phyloP scores from a whole-genome alignment of 305 asterid genomes.

The Fraxinus floribunda region DNA sequence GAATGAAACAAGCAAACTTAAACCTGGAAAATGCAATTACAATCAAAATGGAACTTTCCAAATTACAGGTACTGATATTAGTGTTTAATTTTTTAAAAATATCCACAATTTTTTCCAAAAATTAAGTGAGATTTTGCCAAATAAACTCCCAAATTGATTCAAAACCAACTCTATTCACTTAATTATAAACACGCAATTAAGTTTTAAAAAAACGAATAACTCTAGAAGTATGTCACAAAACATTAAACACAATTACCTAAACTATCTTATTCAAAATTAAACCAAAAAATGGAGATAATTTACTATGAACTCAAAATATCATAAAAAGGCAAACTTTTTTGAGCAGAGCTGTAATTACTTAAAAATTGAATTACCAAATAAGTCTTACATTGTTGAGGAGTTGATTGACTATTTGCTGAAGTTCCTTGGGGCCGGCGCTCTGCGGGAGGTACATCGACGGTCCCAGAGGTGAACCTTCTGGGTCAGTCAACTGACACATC shows the following conservation, averaged over 20 bases:
- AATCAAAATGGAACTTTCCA: neutral
- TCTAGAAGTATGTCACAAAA: neutral
- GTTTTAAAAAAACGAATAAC: neutral
- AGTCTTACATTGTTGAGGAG: conserved; percentile 64
- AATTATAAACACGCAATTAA: neutral
- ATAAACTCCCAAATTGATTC: too few species aligned
- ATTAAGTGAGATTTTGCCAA: too few species aligned
- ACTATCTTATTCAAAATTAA: neutral
- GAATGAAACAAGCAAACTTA: neutral
- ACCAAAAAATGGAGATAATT: neutral
- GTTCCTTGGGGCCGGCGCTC: conserved; percentile 77
- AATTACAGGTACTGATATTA: neutral
- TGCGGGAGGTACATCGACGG: conserved; percentile 73
- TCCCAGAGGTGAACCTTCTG: conserved; percentile 71
- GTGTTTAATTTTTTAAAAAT: too few species aligned
- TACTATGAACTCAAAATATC: neutral
- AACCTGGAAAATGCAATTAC: neutral
- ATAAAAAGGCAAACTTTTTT: neutral
- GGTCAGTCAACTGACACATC: conserved; percentile 64
- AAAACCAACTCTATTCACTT: too few species aligned
- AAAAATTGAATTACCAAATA: neutral
- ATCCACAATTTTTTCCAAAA: too few species aligned
- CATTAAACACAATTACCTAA: neutral
- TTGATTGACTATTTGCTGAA: conserved; percentile 74
- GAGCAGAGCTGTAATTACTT: neutral